A percentile compares a stretch with the other conserved stretches of the same genome.
phyloP scores from a whole-genome alignment of 352 stramenopile genomes.

The Pythium rhizo-oryzae region DNA sequence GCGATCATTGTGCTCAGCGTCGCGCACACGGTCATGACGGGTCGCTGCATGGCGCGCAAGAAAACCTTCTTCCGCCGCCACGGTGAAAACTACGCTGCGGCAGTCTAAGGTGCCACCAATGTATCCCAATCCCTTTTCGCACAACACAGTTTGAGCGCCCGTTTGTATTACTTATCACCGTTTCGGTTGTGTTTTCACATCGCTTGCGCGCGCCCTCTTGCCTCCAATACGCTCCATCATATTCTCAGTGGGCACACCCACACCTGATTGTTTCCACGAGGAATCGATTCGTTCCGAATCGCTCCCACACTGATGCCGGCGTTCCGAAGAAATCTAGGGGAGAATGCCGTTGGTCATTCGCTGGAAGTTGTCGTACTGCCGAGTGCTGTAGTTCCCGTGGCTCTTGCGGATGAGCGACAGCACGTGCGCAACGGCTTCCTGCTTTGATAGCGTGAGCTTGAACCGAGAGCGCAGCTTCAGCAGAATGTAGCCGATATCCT shows the following conservation, averaged over 20 bases:
- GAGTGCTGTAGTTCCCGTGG: constrained; percentile 93
- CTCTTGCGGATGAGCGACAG: constrained; percentile 91
- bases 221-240: neutral
- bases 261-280: neutral
- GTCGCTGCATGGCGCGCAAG: constrained; percentile 54
- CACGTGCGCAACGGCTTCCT: constrained; percentile 91
- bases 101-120: constrained; percentile 11
- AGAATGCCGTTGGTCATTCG: constrained; percentile 94
- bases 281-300: neutral
- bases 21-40: constrained; percentile 68
- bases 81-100: constrained; percentile 17
- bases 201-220: neutral
- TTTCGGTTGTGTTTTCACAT: constrained; percentile 17
- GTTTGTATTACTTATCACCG: constrained; percentile 6
- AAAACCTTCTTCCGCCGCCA: constrained; percentile 17
- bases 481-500: constrained; percentile 85
- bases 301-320: too few relatives aligned
- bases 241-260: too few relatives aligned
- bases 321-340: constrained; percentile 40
- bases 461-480: constrained; percentile 87
- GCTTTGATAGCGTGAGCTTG: constrained; percentile 85
- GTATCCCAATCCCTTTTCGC: too few relatives aligned
- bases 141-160: too few relatives aligned
- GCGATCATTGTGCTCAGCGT: constrained; percentile 59
- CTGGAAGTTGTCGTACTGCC: constrained; percentile 95